Evolutionary conservation across 1,284 basidiomycete species (phyloP), one percentile per base, ranked within the genome.

Genomic region (Neonothopanus nambi): DNA sequence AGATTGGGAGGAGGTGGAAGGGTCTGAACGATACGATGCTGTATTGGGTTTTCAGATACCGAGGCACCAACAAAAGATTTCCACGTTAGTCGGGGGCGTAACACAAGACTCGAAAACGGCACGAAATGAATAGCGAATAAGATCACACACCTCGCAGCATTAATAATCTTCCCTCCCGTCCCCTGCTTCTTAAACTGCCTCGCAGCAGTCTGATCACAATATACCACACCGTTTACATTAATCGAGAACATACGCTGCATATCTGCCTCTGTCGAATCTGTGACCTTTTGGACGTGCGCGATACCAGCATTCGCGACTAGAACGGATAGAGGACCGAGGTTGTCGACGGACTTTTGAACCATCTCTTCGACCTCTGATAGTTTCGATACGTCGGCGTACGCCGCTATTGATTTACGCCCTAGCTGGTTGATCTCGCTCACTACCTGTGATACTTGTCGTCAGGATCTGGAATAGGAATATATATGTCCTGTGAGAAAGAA

Each of bases 251-350:
- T 41, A 21, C 48, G 48, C 33, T 51, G 44, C 39, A 58, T 38
- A 21, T 58, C 57, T 11, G 33, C 47, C 18, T 58, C 54, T n/a
- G 48, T 58, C 13, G 48, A 36, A 20, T 56, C 57, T 28, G 51
- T 40, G 5, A 45, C 44, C 40, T 47, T 33, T 28, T 56, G 48
- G 5, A 56, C 51, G 12, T 56, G 57, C 9, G 55, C 51, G 28
- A 58, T 58, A 6, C 54, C 57, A 36, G 57, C 57, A 41, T 58
- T 58, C 8, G 57, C 57, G n/a, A 58, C 52, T 33, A 58, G 43
- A 15, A 58, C 54, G 37, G 50, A 43, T 13, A 58, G 28, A 3
- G 54, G 48, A 3, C 57, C 57, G 23, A 58, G 36, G 23, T 43
- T 35, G 26, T 56, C 38, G 3, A 58, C 57, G 6, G 57, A 56